phyloP scores from a whole-genome alignment of 228 moss, liverwort and hornwort species.

The Sphagnum fallax region DNA sequence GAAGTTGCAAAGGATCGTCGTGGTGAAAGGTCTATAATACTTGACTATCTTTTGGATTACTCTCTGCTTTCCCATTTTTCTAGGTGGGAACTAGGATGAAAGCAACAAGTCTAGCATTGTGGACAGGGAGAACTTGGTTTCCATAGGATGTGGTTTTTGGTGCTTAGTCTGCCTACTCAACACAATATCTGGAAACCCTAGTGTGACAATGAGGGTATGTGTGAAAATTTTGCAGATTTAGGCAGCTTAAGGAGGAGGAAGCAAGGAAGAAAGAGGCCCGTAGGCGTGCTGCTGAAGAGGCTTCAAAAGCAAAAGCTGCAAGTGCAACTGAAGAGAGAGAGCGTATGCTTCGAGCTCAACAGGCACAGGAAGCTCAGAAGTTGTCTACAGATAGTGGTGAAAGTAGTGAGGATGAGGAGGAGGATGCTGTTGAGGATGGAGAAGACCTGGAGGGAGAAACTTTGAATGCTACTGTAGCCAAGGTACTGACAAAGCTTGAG shows the following conservation, averaged over 20 bases:
- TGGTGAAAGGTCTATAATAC: constrained; percentile 32
- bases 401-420: constrained; percentile 30
- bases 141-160: too few relatives aligned
- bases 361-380: constrained; percentile 36
- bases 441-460: constrained; percentile 8
- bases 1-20: constrained; percentile 31
- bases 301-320: constrained; percentile 35
- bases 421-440: constrained; percentile 28
- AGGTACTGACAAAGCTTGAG: constrained; percentile 11
- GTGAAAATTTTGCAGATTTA: constrained; percentile 29
- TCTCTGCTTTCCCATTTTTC: background rate
- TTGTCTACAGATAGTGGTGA: constrained; percentile 15
- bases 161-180: too few relatives aligned
- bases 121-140: background rate
- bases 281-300: constrained; percentile 47
- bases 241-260: constrained; percentile 76
- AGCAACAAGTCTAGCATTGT: background rate
- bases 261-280: constrained; percentile 66
- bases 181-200: too few relatives aligned
- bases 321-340: constrained; percentile 51
- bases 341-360: constrained; percentile 35
- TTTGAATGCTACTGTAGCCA: constrained; percentile 9
- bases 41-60: background rate
- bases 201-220: too few relatives aligned
- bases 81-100: background rate